phyloP scores from a whole-genome alignment of 2,329 filamentous ascomycete genomes.

The Chrysosporium queenslandicum region DNA sequence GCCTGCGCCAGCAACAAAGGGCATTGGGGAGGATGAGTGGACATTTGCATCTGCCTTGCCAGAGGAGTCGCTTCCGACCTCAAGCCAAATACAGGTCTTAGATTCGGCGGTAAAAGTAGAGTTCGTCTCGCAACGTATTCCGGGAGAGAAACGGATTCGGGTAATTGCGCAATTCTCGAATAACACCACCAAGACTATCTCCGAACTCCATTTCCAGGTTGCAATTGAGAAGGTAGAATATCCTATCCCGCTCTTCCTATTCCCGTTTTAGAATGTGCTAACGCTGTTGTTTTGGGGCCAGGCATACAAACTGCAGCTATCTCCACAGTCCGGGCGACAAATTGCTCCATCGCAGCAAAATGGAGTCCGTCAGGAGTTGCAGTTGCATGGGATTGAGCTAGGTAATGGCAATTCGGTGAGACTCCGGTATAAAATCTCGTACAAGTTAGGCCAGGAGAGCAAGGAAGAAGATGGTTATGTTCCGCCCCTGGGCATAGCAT shows the following conservation, averaged over 20 bases:
- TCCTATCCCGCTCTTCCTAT: neutral
- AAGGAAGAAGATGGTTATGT: constrained; percentile 80
- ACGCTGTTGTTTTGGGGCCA: constrained; percentile 30
- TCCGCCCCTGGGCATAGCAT: constrained; percentile 64
- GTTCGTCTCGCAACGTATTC: constrained; percentile 56
- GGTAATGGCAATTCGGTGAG: constrained; percentile 71
- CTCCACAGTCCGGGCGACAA: constrained; percentile 71
- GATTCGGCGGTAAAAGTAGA: constrained; percentile 62
- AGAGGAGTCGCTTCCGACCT: constrained; percentile 46
- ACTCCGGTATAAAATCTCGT: constrained; percentile 79
- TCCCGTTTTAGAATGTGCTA: neutral
- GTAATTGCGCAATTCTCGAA: constrained; percentile 79
- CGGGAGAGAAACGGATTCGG: constrained; percentile 49
- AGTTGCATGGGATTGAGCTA: constrained; percentile 62
- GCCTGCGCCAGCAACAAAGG: constrained; percentile 29
- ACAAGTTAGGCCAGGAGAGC: constrained; percentile 53
- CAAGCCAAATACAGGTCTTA: constrained; percentile 57
- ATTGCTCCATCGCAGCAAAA: constrained; percentile 61
- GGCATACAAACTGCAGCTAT: constrained; percentile 71
- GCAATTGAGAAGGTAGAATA: constrained; percentile 76
- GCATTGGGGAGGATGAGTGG: constrained; percentile 77
- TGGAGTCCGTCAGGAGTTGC: constrained; percentile 73
- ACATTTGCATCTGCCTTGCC: constrained; percentile 82
- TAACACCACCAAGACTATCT: constrained; percentile 58
- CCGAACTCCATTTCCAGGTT: constrained; percentile 78